A percentile compares a stretch with the other conserved stretches of the same genome.
phyloP scores from a whole-genome alignment of 768 basidiomycete species.

The Phaeotremella skinneri region DNA sequence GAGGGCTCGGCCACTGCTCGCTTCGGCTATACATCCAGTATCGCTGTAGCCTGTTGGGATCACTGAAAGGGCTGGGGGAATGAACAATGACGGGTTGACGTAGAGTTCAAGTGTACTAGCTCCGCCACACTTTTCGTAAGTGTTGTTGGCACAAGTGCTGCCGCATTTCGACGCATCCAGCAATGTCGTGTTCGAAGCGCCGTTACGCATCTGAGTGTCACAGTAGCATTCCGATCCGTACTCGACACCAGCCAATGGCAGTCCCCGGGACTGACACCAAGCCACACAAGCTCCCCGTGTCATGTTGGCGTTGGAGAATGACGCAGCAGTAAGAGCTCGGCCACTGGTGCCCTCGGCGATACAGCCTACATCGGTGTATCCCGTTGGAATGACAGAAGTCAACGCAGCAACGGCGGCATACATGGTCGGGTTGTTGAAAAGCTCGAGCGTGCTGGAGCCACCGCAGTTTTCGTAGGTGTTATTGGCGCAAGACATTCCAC shows the following conservation, averaged over 20 bases:
- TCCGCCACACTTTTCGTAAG: conserved; percentile 44
- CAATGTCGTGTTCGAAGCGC: conserved; percentile 46
- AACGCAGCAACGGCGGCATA: conserved; percentile 13
- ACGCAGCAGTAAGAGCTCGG: conserved; percentile 42
- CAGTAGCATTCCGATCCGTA: conserved; percentile 51
- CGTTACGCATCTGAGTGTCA: conserved; percentile 43
- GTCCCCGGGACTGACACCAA: conserved; percentile 33
- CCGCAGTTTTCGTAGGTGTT: conserved; percentile 50
- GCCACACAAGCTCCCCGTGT: conserved; percentile 40
- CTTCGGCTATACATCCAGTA: conserved; percentile 51
- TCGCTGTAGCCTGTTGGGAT: conserved; percentile 45
- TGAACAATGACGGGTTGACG: background rate
- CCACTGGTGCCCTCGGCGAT: conserved; percentile 48
- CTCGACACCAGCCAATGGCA: conserved; percentile 48
- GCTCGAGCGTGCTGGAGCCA: conserved; percentile 34
- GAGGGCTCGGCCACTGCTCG: conserved; percentile 44
- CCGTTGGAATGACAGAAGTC: conserved; percentile 40
- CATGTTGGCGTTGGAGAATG: conserved; percentile 40
- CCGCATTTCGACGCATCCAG: conserved; percentile 37
- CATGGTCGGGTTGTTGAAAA: conserved; percentile 43
- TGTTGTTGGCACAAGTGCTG: conserved; percentile 38
- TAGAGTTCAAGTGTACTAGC: conserved; percentile 21
- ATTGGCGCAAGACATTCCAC: conserved; percentile 38
- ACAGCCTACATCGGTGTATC: conserved; percentile 47
- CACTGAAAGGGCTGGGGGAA: conserved; percentile 14